phyloP scores from a whole-genome alignment of 176 grass and related monocot genomes.

The Tillandsia leiboldiana region DNA sequence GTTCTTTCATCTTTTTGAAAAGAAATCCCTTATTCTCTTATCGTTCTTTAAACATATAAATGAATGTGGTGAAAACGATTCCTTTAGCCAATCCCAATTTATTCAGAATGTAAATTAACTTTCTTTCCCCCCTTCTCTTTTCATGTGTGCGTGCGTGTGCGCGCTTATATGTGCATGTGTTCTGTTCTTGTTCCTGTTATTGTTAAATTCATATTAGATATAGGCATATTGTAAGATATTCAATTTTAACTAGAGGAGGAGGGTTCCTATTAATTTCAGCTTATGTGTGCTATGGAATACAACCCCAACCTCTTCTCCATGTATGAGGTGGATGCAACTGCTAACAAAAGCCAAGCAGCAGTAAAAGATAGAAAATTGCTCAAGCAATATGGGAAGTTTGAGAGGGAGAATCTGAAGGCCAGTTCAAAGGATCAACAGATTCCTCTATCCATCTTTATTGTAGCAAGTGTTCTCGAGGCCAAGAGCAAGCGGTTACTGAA shows the following conservation, averaged over 20 bases:
- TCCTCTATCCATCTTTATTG: slow-evolving; percentile 73
- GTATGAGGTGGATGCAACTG: slow-evolving; percentile 38
- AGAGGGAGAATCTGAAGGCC: slow-evolving; percentile 45
- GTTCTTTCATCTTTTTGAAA: too few relatives aligned
- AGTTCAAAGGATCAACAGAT: slow-evolving; percentile 33
- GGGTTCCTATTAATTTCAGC: slow-evolving; percentile 39
- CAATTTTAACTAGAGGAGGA: not conserved
- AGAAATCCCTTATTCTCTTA: not conserved
- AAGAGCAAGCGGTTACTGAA: slow-evolving; percentile 51
- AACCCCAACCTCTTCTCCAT: slow-evolving; percentile 70
- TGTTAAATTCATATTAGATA: not conserved
- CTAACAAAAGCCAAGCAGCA: not conserved
- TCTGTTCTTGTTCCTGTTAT: not conserved
- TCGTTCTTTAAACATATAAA: not conserved
- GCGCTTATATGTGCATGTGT: not conserved
- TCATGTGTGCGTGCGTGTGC: too few relatives aligned
- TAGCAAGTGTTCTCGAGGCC: slow-evolving; percentile 80
- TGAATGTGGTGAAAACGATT: not conserved
- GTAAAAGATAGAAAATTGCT: slow-evolving; percentile 42
- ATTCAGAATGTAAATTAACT: not conserved
- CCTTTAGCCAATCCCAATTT: not conserved
- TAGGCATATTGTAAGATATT: not conserved
- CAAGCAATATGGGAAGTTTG: slow-evolving; percentile 70
- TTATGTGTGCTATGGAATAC: slow-evolving; percentile 99
- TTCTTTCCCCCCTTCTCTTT: too few relatives aligned